phyloP scores from a whole-genome alignment of 805 yeast genomes.

The Pichia insulana region DNA sequence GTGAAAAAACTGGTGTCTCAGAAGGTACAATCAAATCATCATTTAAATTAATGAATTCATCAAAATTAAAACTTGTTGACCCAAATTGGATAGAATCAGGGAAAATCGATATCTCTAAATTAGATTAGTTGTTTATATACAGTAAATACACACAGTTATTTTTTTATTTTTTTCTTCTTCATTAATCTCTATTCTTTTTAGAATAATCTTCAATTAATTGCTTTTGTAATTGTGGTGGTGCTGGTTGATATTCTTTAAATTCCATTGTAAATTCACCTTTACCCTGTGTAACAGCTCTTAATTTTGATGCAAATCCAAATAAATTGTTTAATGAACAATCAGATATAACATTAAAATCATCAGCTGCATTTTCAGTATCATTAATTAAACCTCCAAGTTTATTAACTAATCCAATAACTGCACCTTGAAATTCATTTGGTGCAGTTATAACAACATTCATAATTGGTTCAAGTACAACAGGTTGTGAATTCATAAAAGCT shows the following conservation, averaged over 20 bases:
- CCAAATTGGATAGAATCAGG: constrained; percentile 69
- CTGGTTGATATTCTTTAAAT: constrained; percentile 85
- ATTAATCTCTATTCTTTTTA: constrained; percentile 62
- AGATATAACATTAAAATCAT: constrained; percentile 87
- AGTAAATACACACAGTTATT: too few species aligned
- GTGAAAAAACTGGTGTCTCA: constrained; percentile 90
- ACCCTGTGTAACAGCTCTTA: constrained; percentile 97
- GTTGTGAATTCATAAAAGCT: constrained; percentile 76
- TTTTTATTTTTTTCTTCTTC: too few species aligned
- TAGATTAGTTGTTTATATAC: constrained; percentile 1
- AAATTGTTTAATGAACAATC: constrained; percentile 94
- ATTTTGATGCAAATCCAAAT: constrained; percentile 92
- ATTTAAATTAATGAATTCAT: constrained; percentile 73
- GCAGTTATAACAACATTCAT: constrained; percentile 92
- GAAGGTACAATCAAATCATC: constrained; percentile 96
- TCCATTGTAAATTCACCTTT: constrained; percentile 97
- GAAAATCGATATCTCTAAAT: constrained; percentile 36
- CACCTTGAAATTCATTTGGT: constrained; percentile 94
- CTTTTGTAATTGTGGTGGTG: constrained; percentile 82
- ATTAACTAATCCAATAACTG: constrained; percentile 83
- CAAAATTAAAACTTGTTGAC: constrained; percentile 63
- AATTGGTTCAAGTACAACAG: constrained; percentile 91
- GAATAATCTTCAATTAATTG: constrained; percentile 79
- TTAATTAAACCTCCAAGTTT: constrained; percentile 86
- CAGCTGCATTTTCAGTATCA: constrained; percentile 90